A percentile compares a stretch with the other conserved stretches of the same genome.
Evolutionary conservation across 768 basidiomycete genomes (phyloP).

Genomic region (Harrya chromipes): DNA sequence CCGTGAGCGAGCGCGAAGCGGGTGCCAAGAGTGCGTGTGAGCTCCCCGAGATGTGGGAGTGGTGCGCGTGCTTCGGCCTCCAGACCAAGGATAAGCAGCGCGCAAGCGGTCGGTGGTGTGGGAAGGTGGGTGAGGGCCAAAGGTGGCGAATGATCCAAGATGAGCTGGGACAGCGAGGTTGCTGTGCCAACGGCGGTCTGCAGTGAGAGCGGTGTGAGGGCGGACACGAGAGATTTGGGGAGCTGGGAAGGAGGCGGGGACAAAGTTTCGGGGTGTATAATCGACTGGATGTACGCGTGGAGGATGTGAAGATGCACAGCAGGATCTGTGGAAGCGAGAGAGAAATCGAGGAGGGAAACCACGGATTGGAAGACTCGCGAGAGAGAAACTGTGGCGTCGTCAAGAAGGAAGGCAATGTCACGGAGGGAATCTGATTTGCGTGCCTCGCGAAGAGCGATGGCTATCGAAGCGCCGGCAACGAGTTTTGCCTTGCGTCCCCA

Average conservation of each 20-base stretch:
- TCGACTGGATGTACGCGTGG: constrained; percentile 47
- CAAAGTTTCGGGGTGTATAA: constrained; percentile 32
- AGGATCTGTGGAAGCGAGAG: constrained; percentile 55
- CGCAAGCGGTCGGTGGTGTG: constrained; percentile 57
- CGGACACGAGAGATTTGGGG: constrained; percentile 33
- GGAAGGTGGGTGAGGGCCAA: constrained; percentile 41
- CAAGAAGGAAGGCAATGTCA: constrained; percentile 66
- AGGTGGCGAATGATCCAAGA: constrained; percentile 37
- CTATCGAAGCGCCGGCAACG: constrained; percentile 64
- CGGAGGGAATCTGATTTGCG: constrained; percentile 63
- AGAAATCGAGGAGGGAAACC: constrained; percentile 49
- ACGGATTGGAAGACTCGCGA: constrained; percentile 55
- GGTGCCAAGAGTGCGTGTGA: constrained; percentile 54
- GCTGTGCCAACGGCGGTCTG: constrained; percentile 39
- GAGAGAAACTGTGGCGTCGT: constrained; percentile 48
- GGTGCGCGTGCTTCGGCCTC: constrained; percentile 61
- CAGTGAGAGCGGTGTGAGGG: constrained; percentile 39
- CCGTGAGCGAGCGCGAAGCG: constrained; percentile 49
- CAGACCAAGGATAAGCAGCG: constrained; percentile 63
- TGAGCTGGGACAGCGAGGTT: constrained; percentile 45
- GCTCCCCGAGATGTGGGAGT: constrained; percentile 51
- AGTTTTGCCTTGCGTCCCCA: constrained; percentile 77
- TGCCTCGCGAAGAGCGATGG: constrained; percentile 69
- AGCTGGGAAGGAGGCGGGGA: constrained; percentile 28
- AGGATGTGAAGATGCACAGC: constrained; percentile 56